Evolutionary conservation across 129 eudicot species (phyloP), one percentile per base, ranked within the genome.

Genomic region (Cynara cardunculus): DNA sequence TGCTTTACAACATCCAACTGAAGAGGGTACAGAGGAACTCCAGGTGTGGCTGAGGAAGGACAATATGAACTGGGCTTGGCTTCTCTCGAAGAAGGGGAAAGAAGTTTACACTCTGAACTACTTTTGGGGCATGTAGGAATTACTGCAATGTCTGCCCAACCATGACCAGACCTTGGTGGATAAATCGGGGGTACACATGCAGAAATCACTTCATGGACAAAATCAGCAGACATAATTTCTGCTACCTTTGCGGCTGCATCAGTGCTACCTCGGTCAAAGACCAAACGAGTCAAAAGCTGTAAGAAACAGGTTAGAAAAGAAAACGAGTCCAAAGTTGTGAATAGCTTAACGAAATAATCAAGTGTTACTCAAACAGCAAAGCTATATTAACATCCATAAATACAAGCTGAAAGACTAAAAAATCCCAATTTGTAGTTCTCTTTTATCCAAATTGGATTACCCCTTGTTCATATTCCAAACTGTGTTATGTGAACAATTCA

Each of bases 231-330:
- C 99, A 96, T 96, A 34, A 93, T 92, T 77, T 92, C 98, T 25
- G 99, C 97, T 44, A 91, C 98, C 86, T 96, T 96, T 78, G 86
- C 99, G 72, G 99, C 99, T 70, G 99, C 99, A 79, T 96, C 99
- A 71, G 99, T 96, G 82, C 97, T 96, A 49, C 93, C 99, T 44
- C 97, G 83, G 82, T 96, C 99, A 84, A 96, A 96, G 21, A 96
- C 99, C 65, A 96, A 88, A 69, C 98, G 98, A 74, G 97, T 96
- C 77, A 96, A 89, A 73, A 96, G 97, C 98, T 94, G 98, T 62
- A 87, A 68, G n/a, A 64, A 61, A 72, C 25, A 13, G 56, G 79
- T 81, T 73, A 62, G 12, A 12, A 78, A 80, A 78, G 13, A 21
- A 69, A 66, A 27, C 74, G 41, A 74, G 4, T 46, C 25, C 39